Evolutionary conservation across 306 rosid species (phyloP), one percentile per base, ranked within the genome.

Genomic region (Glycyrrhiza uralensis): DNA sequence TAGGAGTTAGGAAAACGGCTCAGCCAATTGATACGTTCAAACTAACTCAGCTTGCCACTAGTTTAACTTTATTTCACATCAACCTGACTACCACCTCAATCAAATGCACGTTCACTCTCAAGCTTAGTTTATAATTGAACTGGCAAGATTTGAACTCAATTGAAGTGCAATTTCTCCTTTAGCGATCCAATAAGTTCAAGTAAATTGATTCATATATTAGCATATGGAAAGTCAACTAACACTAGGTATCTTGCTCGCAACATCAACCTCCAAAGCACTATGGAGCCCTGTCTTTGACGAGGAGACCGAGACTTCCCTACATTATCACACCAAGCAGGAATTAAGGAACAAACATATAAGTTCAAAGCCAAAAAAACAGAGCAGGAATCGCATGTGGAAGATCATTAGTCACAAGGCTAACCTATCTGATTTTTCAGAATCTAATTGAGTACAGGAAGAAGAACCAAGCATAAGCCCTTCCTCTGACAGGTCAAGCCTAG

Each of bases 261-360:
- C 83, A 13, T 82, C 85, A 51, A 73, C 60, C 24, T 72, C 88
- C 83, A 85, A 62, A 70, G 80, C 30, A 76, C 42, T 71, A 67
- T 73, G 78, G 64, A 82, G 76, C 69, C 76, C 79, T 0, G 84
- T 69, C 24, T 80, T 75, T 35, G 86, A 62, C 13, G 87, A 85
- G 54, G 87, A 78, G 24, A 69, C 82, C 69, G 69, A 47, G 44
- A 77, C 82, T 67, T 85, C 75, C 95, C 98, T 92, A 81, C 12
- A 62, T 36, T 32, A 65, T 78, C 71, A 32, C 11, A 62, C 42
- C 72, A 12, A 55, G 17, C 26, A 57, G 57, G 20, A 47, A 61
- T 72, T 19, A 52, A 38, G 67, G 26, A 82, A 69, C 38, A 14
- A 2, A 38, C 9, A 32, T 19, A 72, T 17, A 36, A n/a, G 59